Base-by-base conservation (phyloP, 768 basidiomycete species). In the Trichaptum fuscoviolaceum region DNA sequence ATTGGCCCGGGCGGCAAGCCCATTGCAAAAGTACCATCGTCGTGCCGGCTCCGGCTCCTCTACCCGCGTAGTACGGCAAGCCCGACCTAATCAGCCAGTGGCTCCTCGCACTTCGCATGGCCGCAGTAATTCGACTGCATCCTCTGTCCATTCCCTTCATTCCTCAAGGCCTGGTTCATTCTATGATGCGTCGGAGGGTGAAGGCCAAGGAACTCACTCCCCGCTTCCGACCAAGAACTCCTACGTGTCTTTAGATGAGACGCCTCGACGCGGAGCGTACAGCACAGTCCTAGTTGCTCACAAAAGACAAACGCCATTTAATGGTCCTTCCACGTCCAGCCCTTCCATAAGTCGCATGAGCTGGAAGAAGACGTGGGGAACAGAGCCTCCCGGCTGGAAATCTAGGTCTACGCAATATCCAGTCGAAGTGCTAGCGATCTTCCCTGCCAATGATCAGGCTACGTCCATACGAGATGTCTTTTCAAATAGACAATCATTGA, bases 341-440 rank as follows among this genome's bases (percentile, higher is more conserved):
- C 25, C 59, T 15, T 79, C 81, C 3, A 73, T 86, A 63, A 85
- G 89, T 35, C 85, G 87, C 34, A 87, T 89, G 24, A 90, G 90
- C 73, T 95, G 93, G 93, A 93, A 92, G 81, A 93, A 92, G 75
- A 85, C 89, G 7, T 95, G 93, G 93, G 93, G 93, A 0, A 77
- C 88, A 30, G 91, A 94, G 71, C 93, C 92, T 7, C 91, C 92
- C 24, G 92, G 92, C 20, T 93, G 92, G 91, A 88, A 91, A 69
- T 83, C 80, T 36, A 84, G 89, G 3, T 75, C 75, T 63, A 82
- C 79, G 15, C 88, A 88, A 71, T 76, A 88, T 5, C 90, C 93
- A 0, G 81, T 93, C 30, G 92, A 94, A 74, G 90, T 93, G 9
- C 80, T 93, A 15, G 84, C 85, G n/a, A 84, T 93, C 60, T 89